Percentiles rank a stretch among this genome's conserved stretches.
These are phyloP conservation scores for Grosmannia serpens DNA, from an alignment of 2,329 filamentous ascomycete species.

Conservation along the genomic window DNA sequence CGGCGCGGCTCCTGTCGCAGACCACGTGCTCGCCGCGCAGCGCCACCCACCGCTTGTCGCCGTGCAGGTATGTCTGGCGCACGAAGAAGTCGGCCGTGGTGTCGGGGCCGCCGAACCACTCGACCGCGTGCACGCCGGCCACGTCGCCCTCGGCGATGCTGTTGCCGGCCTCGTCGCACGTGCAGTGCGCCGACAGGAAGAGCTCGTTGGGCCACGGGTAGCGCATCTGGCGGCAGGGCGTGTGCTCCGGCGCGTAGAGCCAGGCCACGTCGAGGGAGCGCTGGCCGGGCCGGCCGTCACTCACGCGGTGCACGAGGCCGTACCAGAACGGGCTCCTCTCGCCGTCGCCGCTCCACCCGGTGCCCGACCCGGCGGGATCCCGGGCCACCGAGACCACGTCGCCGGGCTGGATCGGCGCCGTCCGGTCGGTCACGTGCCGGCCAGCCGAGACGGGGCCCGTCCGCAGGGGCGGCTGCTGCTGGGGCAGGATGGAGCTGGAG, in stretches of 20 bases:
- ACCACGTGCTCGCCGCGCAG: conserved; percentile 41
- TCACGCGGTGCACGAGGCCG: conserved; percentile 49
- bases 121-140: conserved; percentile 42
- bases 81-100: conserved; percentile 48
- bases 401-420: conserved; percentile 12
- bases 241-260: conserved; percentile 63
- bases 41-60: conserved; percentile 50
- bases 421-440: conserved; percentile 16
- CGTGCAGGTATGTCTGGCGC: conserved; percentile 54
- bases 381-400: neutral
- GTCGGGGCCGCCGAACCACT: conserved; percentile 41
- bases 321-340: conserved; percentile 49
- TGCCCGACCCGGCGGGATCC: conserved; percentile 33
- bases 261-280: conserved; percentile 54
- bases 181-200: conserved; percentile 67
- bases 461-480: neutral
- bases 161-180: conserved; percentile 38
- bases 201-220: conserved; percentile 65
- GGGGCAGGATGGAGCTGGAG: neutral
- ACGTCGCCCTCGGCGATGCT: conserved; percentile 45
- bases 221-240: conserved; percentile 52
- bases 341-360: conserved; percentile 42
- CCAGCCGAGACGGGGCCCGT: neutral
- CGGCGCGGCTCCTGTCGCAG: conserved; percentile 27
- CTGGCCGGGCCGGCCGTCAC: conserved; percentile 17